Evolutionary conservation across 2,329 filamentous ascomycete species (phyloP).

Genomic region (Arthrobotrys pseudoclavata): DNA sequence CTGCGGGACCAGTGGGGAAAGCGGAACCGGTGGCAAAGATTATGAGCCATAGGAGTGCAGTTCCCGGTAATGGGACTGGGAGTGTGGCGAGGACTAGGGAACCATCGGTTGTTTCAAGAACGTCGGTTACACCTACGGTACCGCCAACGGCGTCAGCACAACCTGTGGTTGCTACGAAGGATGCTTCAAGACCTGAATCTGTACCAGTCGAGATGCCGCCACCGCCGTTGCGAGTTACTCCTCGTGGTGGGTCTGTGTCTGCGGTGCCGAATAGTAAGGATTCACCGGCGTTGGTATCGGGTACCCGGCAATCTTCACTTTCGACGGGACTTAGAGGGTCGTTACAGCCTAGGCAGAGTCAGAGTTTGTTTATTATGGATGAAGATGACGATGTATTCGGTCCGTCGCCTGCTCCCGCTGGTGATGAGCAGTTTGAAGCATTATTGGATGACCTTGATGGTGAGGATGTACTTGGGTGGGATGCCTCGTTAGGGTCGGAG

Average conservation of each 20-base stretch:
- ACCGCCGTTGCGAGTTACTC: conserved; percentile 44
- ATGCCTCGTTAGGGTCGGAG: conserved; percentile 49
- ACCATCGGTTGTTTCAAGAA: conserved; percentile 36
- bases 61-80: conserved; percentile 6
- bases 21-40: conserved; percentile 53
- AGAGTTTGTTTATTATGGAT: conserved; percentile 56
- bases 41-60: conserved; percentile 23
- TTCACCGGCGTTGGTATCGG: conserved; percentile 18
- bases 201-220: conserved; percentile 46
- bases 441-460: conserved; percentile 54
- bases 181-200: conserved; percentile 4
- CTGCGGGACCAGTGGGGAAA: conserved; percentile 46
- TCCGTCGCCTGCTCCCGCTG: conserved; percentile 28
- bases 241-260: conserved; percentile 37
- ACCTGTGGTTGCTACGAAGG: conserved; percentile 20
- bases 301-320: conserved; percentile 25
- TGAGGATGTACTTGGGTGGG: conserved; percentile 57
- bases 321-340: conserved; percentile 40
- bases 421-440: conserved; percentile 40
- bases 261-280: conserved; percentile 35
- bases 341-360: conserved; percentile 44
- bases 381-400: conserved; percentile 57
- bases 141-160: conserved; percentile 10
- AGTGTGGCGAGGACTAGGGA: conserved; percentile 23
- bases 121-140: conserved; percentile 25